Percentiles rank a stretch among this genome's conserved stretches.
phyloP scores from a whole-genome alignment of 306 rosid species.

The Casuarina glauca region DNA sequence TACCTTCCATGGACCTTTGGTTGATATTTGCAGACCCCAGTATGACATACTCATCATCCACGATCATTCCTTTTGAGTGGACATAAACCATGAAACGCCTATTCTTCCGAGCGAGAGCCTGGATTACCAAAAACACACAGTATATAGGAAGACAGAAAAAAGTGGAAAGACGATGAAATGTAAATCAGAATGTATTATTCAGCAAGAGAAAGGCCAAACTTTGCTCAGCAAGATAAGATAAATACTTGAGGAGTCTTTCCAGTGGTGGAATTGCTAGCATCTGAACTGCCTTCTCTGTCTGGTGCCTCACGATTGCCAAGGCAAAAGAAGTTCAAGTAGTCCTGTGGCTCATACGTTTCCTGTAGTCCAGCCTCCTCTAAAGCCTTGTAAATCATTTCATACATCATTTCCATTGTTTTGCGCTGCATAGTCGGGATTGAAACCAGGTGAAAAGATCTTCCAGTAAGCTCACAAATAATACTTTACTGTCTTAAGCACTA shows the following conservation, averaged over 20 bases:
- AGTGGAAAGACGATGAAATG: not conserved
- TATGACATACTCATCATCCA: constrained; percentile 90
- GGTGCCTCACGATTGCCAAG: constrained; percentile 83
- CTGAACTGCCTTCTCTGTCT: constrained; percentile 20
- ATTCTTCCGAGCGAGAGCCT: constrained; percentile 62
- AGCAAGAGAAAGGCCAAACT: constrained; percentile 10
- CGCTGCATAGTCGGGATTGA: constrained; percentile 45
- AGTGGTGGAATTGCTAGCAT: constrained; percentile 19
- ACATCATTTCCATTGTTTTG: constrained; percentile 98
- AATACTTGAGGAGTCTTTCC: constrained; percentile 64
- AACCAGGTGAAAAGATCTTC: constrained; percentile 11
- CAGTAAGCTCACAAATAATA: constrained; percentile 6
- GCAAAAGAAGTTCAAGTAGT: constrained; percentile 92
- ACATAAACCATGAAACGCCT: constrained; percentile 90
- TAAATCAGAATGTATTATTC: constrained; percentile 6
- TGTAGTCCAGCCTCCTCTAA: constrained; percentile 73
- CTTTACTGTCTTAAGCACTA: not conserved
- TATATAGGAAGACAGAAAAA: not conserved
- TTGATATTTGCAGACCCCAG: constrained; percentile 92
- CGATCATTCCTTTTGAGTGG: constrained; percentile 95
- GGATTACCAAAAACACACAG: constrained; percentile 5
- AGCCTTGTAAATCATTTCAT: constrained; percentile 68
- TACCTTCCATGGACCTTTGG: constrained; percentile 85
- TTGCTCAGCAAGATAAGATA: not conserved
- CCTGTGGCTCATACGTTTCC: constrained; percentile 66